Evolutionary conservation across 805 yeast genomes (phyloP), one percentile per base, ranked within the genome.

Genomic region (Candida corydali): DNA sequence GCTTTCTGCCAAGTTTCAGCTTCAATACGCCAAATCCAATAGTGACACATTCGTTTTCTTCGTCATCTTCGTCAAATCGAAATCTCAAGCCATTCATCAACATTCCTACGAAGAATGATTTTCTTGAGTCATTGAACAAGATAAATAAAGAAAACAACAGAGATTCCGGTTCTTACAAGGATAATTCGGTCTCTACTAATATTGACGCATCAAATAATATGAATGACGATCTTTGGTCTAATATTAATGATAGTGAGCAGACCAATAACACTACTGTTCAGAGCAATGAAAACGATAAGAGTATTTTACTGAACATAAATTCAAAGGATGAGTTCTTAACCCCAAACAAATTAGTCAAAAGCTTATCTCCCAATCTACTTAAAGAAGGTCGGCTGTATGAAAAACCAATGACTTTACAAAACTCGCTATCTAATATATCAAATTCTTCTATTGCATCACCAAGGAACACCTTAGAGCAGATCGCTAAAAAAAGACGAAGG

Each of bases 1-100:
- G 63, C 25, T 61, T 65, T 34, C 69, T 61, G 68, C 71, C 72
- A 10, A 61, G 69, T n/a, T 63, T 65, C 45, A 62, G 57, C 26
- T 60, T 65, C 44, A 49, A 56, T 34, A 58, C 69, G 8, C 71
- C 71, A 5, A 36, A 38, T 41, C 57, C n/a, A 46, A 58, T 5
- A n/a, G n/a, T n/a, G n/a, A n/a, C n/a, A n/a, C n/a, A n/a, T n/a
- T n/a, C n/a, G n/a, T n/a, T n/a, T n/a, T n/a, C n/a, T n/a, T n/a
- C n/a, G n/a, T n/a, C n/a, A n/a, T n/a, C n/a, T n/a, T n/a, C n/a
- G n/a, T 63, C 69, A 9, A 69, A 70, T 1, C 65, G 57, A 32
- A 46, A 59, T 31, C 54, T 63, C 37, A 52, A 62, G 40, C 57
- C 52, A 32, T 42, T 46, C 6, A 43, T 61, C 6, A 48, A 46